Percentiles rank a stretch among this genome's conserved stretches.
Evolutionary conservation across 805 yeast genomes (phyloP).

Genomic region (Zygotorulaspora sp.): DNA sequence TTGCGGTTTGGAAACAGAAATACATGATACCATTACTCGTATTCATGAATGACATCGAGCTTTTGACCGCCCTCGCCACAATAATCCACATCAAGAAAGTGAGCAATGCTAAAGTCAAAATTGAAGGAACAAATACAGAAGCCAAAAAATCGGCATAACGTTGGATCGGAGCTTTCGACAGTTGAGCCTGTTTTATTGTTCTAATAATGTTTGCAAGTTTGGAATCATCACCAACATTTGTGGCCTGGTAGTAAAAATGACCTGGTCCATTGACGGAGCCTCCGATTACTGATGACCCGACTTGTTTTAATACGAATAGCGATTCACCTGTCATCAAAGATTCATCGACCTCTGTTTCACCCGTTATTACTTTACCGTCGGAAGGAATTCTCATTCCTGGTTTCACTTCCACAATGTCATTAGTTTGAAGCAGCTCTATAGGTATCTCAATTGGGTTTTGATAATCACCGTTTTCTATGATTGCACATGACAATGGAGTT

Average conservation of each 20-base stretch:
- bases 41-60: conserved; percentile 49
- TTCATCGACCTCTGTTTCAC: conserved; percentile 83
- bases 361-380: conserved; percentile 77
- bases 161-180: conserved; percentile 86
- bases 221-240: conserved; percentile 74
- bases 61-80: conserved; percentile 34
- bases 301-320: conserved; percentile 58
- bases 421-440: conserved; percentile 69
- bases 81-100: conserved; percentile 65
- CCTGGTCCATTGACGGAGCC: conserved; percentile 88
- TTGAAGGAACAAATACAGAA: conserved; percentile 75
- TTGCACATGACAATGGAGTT: conserved; percentile 71
- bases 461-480: conserved; percentile 43
- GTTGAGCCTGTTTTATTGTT: conserved; percentile 85
- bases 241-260: conserved; percentile 61
- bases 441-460: conserved; percentile 41
- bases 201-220: conserved; percentile 82
- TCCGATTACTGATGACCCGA: conserved; percentile 68
- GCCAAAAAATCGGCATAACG: conserved; percentile 82
- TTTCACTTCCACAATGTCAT: conserved; percentile 69
- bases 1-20: conserved; percentile 71
- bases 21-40: conserved; percentile 51
- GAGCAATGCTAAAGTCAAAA: conserved; percentile 53
- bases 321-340: conserved; percentile 91
- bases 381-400: conserved; percentile 92